Conservation (phyloP, 257 asterid species). For the Avicennia marina region DNA sequence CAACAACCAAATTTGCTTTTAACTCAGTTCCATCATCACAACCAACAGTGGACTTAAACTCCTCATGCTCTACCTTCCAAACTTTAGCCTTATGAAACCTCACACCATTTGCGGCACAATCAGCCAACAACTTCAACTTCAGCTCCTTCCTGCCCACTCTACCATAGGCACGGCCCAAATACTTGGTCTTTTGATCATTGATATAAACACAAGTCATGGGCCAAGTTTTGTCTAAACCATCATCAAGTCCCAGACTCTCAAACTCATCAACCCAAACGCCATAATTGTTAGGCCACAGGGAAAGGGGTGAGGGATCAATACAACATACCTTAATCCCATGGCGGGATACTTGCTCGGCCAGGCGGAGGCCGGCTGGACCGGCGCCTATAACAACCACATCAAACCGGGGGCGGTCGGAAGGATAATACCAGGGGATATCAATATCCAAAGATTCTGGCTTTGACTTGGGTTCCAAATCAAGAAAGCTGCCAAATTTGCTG, state of each 20-base stretch:
- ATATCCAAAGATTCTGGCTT: constrained; percentile 47
- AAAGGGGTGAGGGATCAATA: constrained; percentile 84
- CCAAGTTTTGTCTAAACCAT: constrained; percentile 78
- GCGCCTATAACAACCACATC: constrained; percentile 82
- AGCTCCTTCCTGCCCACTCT: constrained; percentile 56
- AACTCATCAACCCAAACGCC: constrained; percentile 96
- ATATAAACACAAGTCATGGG: constrained; percentile 53
- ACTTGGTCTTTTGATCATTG: constrained; percentile 55
- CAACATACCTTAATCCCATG: constrained; percentile 78
- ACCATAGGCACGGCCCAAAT: constrained; percentile 74
- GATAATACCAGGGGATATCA: constrained; percentile 56
- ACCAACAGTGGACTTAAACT: constrained; percentile 60
- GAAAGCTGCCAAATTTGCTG: constrained; percentile 44
- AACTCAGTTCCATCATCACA: constrained; percentile 75
- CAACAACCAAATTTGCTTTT: constrained; percentile 64
- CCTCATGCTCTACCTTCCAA: constrained; percentile 60
- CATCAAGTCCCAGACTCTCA: constrained; percentile 57
- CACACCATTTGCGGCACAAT: constrained; percentile 52
- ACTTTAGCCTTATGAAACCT: constrained; percentile 60
- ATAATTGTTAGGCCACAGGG: constrained; percentile 87
- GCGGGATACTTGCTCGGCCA: constrained; percentile 67
- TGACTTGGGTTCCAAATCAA: constrained; percentile 62
- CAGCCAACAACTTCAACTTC: constrained; percentile 53
- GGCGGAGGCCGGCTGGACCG: constrained; percentile 91
- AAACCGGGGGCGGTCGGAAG: constrained; percentile 44